Conservation (phyloP, 2,329 filamentous ascomycete genomes). For the Aspergillus hiratsukae region DNA sequence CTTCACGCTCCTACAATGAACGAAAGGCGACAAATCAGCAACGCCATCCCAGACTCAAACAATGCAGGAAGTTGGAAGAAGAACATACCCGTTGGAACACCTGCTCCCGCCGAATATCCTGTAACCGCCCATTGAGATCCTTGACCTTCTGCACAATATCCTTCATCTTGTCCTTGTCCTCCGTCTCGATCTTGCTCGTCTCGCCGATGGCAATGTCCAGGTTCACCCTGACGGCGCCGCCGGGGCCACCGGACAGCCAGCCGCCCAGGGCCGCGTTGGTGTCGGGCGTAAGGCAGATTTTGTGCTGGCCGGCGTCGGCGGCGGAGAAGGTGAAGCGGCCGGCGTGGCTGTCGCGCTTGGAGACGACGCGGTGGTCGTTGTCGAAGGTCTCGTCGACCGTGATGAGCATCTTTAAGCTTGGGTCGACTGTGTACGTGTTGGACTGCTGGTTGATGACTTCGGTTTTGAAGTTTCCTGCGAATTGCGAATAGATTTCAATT, state of each 20-base stretch:
- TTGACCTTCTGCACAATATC: constrained; percentile 83
- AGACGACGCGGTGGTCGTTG: constrained; percentile 94
- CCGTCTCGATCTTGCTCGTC: constrained; percentile 87
- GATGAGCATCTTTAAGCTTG: constrained; percentile 77
- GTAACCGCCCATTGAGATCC: constrained; percentile 80
- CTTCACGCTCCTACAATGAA: constrained; percentile 74
- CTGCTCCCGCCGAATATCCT: constrained; percentile 90
- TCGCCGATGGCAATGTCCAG: constrained; percentile 93
- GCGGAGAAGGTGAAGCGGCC: constrained; percentile 96
- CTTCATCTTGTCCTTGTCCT: constrained; percentile 87
- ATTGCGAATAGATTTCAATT: background rate
- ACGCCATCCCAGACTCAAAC: background rate
- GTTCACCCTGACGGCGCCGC: constrained; percentile 75
- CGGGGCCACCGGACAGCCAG: constrained; percentile 66
- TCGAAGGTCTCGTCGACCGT: constrained; percentile 96
- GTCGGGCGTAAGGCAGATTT: constrained; percentile 88
- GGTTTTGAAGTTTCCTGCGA: constrained; percentile 73
- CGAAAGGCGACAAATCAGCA: background rate
- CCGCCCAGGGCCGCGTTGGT: constrained; percentile 61
- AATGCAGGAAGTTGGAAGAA: background rate
- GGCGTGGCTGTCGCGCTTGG: constrained; percentile 67
- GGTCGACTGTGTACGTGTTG: constrained; percentile 66
- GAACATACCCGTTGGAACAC: constrained; percentile 80
- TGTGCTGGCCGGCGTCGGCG: constrained; percentile 91
- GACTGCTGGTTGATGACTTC: constrained; percentile 74